Conservation (phyloP, 2,329 filamentous ascomycete species). For the Huntiella abstrusa region DNA sequence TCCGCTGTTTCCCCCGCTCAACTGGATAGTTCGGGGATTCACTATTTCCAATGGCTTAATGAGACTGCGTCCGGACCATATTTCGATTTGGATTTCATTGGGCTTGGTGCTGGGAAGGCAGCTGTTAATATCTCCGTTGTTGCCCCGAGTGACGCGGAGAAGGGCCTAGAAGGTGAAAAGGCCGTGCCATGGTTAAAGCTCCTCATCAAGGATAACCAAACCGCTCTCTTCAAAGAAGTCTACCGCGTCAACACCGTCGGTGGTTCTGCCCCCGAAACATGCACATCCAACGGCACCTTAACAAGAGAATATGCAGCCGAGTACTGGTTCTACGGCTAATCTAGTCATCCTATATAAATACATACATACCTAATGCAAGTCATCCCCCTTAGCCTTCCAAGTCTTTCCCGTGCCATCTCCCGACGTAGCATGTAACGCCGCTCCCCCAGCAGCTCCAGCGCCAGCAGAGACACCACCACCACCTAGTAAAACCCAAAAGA, state of each 20-base stretch:
- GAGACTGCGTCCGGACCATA: slow-evolving; percentile 48
- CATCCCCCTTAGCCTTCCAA: slow-evolving; percentile 5
- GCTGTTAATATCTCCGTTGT: slow-evolving; percentile 39
- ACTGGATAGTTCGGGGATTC: slow-evolving; percentile 50
- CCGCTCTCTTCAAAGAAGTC: slow-evolving; percentile 49
- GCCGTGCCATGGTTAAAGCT: slow-evolving; percentile 73
- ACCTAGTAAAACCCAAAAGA: slow-evolving; percentile 70
- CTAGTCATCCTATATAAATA: background rate
- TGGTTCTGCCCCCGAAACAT: slow-evolving; percentile 56
- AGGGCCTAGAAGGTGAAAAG: slow-evolving; percentile 42
- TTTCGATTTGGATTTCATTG: slow-evolving; percentile 54
- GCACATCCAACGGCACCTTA: slow-evolving; percentile 43
- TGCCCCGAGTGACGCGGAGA: slow-evolving; percentile 42
- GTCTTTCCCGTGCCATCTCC: background rate
- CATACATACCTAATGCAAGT: slow-evolving; percentile 5
- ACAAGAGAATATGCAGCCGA: slow-evolving; percentile 65
- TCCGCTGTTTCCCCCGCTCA: slow-evolving; percentile 34
- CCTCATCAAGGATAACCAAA: slow-evolving; percentile 28
- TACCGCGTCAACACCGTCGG: slow-evolving; percentile 75
- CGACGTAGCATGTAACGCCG: slow-evolving; percentile 30
- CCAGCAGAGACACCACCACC: slow-evolving; percentile 22
- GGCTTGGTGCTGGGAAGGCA: slow-evolving; percentile 27
- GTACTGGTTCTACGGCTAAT: slow-evolving; percentile 28
- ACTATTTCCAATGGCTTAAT: slow-evolving; percentile 44
- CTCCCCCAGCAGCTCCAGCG: slow-evolving; percentile 36